Evolutionary conservation across 2,329 filamentous ascomycete species (phyloP), one percentile per base, ranked within the genome.

Genomic region (Cryoendolithus antarcticus): DNA sequence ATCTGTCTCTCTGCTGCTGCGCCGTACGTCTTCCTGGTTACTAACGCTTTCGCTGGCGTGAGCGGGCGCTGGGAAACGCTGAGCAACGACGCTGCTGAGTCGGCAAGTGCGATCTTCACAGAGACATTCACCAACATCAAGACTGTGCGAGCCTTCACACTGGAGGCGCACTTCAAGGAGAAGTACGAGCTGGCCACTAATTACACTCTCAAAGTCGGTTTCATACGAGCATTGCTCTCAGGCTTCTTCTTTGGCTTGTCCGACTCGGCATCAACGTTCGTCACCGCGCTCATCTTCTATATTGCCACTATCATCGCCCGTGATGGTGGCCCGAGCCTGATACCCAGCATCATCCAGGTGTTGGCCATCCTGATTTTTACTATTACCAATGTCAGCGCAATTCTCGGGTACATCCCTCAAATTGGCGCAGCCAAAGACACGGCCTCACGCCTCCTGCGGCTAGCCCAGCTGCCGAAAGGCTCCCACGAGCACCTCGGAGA

Each of bases 311-410:
- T 72, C 1, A 66, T 93, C 8, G 69, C 83, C 4, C 66, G 69
- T 0, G 58, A 61, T 32, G 54, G 64, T 7, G 39, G 39, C 10
- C 21, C 39, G n/a, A 60, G 71, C 30, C 67, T 65, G 0, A 71
- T 80, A 0, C 66, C 71, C 2, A 63, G 70, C 2, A 72, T 91
- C 11, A 63, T 93, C 21, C 75, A 80, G 44, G 82, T 91, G 1
- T 78, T 91, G 50, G 82, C 86, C 28, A 70, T 94, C 38, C 70
- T 96, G 1, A 71, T 94, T n/a, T 83, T 95, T 55, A 80, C 82
- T 44, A 75, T 93, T 40, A 77, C 79, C 8, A 84, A 81, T 8
- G 75, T 82, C 2, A 76, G 76, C 29, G 70, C 71, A 27, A 74
- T 91, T 39, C 62, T 93, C 11, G 71, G 74, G 35, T 80, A 79